Conservation (phyloP, 2,329 filamentous ascomycete species). For the Aciculosporium take region DNA sequence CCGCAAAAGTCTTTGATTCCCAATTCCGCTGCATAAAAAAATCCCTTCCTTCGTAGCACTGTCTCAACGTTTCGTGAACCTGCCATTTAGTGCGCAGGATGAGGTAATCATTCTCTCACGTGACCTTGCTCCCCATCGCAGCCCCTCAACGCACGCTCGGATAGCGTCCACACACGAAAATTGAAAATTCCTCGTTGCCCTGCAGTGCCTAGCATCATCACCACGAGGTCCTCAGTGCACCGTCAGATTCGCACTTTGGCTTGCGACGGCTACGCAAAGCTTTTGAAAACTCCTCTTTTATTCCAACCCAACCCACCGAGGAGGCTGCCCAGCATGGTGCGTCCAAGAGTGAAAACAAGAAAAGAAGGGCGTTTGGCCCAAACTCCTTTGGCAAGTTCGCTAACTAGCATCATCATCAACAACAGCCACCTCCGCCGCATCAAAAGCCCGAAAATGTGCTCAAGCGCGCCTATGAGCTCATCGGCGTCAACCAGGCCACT, state of each 20-base stretch:
- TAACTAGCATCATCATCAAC: not conserved
- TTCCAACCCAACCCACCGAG: slow-evolving; percentile 26
- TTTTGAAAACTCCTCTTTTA: slow-evolving; percentile 23
- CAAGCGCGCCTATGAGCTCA: slow-evolving; percentile 96
- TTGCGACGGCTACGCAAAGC: slow-evolving; percentile 24
- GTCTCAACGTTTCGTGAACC: not conserved
- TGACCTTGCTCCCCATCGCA: slow-evolving; percentile 17
- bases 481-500: slow-evolving; percentile 85
- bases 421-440: slow-evolving; percentile 83
- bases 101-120: slow-evolving; percentile 19
- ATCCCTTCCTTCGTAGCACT: too few species aligned
- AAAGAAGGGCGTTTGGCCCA: slow-evolving; percentile 8
- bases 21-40: too few species aligned
- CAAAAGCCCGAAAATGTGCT: slow-evolving; percentile 98
- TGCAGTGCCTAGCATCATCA: slow-evolving; percentile 22
- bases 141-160: slow-evolving; percentile 27
- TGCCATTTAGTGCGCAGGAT: slow-evolving; percentile 6
- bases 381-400: not conserved
- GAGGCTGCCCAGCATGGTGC: slow-evolving; percentile 39
- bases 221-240: slow-evolving; percentile 24
- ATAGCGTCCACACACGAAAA: slow-evolving; percentile 33
- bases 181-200: slow-evolving; percentile 26
- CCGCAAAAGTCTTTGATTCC: too few species aligned
- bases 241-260: slow-evolving; percentile 21
- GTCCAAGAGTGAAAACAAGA: slow-evolving; percentile 14